A percentile compares a stretch with the other conserved stretches of the same genome.
Conservation (phyloP, 768 basidiomycete species). For the Pisolithus orientalis region DNA sequence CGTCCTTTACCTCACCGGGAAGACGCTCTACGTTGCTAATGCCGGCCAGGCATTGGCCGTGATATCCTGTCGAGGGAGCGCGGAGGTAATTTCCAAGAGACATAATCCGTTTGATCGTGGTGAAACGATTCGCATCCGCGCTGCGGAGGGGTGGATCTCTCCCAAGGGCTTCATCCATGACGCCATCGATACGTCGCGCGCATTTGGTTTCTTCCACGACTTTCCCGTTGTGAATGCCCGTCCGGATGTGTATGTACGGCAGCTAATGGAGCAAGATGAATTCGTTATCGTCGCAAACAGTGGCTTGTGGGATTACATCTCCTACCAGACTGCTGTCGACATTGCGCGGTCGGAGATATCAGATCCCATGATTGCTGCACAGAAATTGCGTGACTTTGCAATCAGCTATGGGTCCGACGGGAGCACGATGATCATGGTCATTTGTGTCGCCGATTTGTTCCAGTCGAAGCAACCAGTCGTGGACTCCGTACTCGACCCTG, state of each 20-base stretch:
- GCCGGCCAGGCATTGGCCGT: slow-evolving; percentile 86
- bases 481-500: slow-evolving; percentile 33
- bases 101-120: slow-evolving; percentile 87
- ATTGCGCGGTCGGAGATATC: slow-evolving; percentile 70
- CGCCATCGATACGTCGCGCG: slow-evolving; percentile 84
- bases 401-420: slow-evolving; percentile 94
- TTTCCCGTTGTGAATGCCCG: slow-evolving; percentile 87
- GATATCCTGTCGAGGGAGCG: slow-evolving; percentile 69
- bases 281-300: slow-evolving; percentile 94
- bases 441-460: slow-evolving; percentile 77
- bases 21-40: slow-evolving; percentile 85
- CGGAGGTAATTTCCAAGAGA: slow-evolving; percentile 64
- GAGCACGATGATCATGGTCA: slow-evolving; percentile 97
- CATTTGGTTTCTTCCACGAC: slow-evolving; percentile 89
- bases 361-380: slow-evolving; percentile 87
- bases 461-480: slow-evolving; percentile 36
- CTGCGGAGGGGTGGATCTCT: slow-evolving; percentile 92
- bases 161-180: slow-evolving; percentile 88
- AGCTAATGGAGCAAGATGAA: slow-evolving; percentile 81
- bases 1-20: slow-evolving; percentile 76
- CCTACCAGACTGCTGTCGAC: slow-evolving; percentile 93
- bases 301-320: slow-evolving; percentile 90
- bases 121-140: slow-evolving; percentile 83
- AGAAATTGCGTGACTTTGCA: slow-evolving; percentile 94
- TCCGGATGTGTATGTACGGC: slow-evolving; percentile 66